Percentiles rank a stretch among this genome's conserved stretches.
phyloP scores from a whole-genome alignment of 306 rosid genomes.

The Calophaca sinica region DNA sequence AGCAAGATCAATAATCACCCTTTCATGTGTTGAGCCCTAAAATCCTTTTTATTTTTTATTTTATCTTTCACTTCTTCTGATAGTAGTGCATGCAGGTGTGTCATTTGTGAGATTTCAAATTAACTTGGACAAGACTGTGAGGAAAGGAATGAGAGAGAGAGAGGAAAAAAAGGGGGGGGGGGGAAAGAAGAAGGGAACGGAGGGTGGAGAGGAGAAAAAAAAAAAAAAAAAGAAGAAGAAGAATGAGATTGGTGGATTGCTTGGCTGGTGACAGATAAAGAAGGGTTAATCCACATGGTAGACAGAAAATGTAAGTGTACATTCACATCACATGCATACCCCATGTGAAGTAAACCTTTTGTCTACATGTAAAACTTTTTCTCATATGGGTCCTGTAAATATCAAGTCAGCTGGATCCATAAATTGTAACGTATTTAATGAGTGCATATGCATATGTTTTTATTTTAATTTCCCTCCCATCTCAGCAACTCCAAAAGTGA shows the following conservation, averaged over 20 bases:
- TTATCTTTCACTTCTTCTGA: background rate
- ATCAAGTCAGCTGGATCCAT: conserved; percentile 46
- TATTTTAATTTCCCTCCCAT: background rate
- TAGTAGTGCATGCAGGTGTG: conserved; percentile 15
- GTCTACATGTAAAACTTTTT: conserved; percentile 68
- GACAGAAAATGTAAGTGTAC: conserved; percentile 78
- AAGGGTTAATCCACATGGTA: conserved; percentile 88
- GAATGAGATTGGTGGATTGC: conserved; percentile 69
- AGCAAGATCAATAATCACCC: conserved; percentile 24
- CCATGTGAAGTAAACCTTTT: conserved; percentile 85
- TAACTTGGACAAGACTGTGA: conserved; percentile 31
- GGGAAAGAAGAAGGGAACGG: background rate
- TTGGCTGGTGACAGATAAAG: conserved; percentile 91
- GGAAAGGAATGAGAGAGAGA: conserved; percentile 31
- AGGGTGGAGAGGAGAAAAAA: background rate
- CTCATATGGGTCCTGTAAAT: conserved; percentile 57
- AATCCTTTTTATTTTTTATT: background rate
- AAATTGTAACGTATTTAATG: conserved; percentile 50
- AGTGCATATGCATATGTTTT: conserved; percentile 42
- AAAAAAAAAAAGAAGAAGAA: too few species aligned
- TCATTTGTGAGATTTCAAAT: conserved; percentile 26
- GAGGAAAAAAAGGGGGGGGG: background rate
- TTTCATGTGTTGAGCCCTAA: conserved; percentile 29
- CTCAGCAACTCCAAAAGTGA: conserved; percentile 42
- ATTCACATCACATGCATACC: conserved; percentile 86